Evolutionary conservation across 2,329 filamentous ascomycete genomes (phyloP), one percentile per base, ranked within the genome.

Genomic region (Xylaria sp.): DNA sequence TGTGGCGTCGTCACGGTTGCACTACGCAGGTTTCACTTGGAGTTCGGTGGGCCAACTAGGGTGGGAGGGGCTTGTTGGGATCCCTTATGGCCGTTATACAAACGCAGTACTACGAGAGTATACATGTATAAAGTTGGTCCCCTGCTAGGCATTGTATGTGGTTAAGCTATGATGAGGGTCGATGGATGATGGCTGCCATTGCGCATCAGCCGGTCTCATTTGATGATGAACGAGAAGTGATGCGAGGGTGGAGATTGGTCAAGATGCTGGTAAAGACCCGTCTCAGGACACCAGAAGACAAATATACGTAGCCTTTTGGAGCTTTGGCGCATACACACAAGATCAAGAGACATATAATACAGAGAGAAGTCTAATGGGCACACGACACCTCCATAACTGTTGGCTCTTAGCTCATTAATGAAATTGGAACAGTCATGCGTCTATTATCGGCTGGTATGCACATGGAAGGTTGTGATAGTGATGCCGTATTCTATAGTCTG

Each of bases 71-170:
- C 40, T 21, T 38, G 40, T 37, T 23, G 23, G 62, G 47, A 35
- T 35, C 21, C 31, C 35, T n/a, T 31, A 40, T 31, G 43, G 35
- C 27, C 33, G 19, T 55, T 55, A 54, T 53, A 29, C 46, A 27
- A 55, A 35, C 40, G 41, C 27, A 49, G 23, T 23, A 48, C 31
- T 48, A 37, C 43, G 52, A 35, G 47, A 59, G 56, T 53, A 65
- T 63, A 52, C 51, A 53, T 56, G 55, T 54, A 63, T 58, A 54
- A 61, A 49, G 57, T 63, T 54, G 38, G 60, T 19, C 31, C 31
- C 46, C 38, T 46, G 19, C 27, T 31, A n/a, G 48, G 35, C 44
- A 56, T 55, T 40, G 35, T 60, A 46, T 43, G 55, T 54, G 52
- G 56, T 47, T 55, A 31, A 40, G 46, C 25, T 54, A 57, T 54